These are phyloP conservation scores for Fragaria iinumae DNA, from an alignment of 306 rosid species.

Conservation along the genomic window DNA sequence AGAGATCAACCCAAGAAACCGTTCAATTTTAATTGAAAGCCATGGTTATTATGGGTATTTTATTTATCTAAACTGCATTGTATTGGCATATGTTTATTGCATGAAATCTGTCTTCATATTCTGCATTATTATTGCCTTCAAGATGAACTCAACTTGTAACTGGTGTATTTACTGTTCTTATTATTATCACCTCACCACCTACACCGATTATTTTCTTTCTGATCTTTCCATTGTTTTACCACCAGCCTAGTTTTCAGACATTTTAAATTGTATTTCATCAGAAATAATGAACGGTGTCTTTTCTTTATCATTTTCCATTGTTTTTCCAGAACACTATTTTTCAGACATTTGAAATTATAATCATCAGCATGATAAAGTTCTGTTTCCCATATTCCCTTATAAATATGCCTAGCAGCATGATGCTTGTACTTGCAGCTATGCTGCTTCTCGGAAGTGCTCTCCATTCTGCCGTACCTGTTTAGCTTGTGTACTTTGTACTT, in stretches of 20 bases:
- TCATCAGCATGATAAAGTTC: neutral
- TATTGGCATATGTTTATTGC: neutral
- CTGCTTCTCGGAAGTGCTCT: conserved; percentile 4
- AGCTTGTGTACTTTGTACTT: neutral
- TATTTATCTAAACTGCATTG: neutral
- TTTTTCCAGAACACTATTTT: no score
- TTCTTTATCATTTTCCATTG: no score
- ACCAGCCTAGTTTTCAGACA: neutral
- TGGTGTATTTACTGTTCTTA: neutral
- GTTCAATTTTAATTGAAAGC: neutral
- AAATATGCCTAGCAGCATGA: neutral
- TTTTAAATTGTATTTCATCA: neutral
- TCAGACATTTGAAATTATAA: neutral
- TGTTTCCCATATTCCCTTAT: neutral
- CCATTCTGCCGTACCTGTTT: neutral
- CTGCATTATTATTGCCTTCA: neutral
- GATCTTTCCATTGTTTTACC: neutral
- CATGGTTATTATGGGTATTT: neutral
- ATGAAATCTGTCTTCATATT: neutral
- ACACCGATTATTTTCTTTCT: neutral
- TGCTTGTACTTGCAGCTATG: neutral
- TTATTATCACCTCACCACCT: neutral
- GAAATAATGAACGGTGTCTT: no score
- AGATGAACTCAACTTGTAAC: neutral
- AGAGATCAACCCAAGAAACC: neutral